Conservation (phyloP, 1,284 basidiomycete species). For the Abortiporus biennis region DNA sequence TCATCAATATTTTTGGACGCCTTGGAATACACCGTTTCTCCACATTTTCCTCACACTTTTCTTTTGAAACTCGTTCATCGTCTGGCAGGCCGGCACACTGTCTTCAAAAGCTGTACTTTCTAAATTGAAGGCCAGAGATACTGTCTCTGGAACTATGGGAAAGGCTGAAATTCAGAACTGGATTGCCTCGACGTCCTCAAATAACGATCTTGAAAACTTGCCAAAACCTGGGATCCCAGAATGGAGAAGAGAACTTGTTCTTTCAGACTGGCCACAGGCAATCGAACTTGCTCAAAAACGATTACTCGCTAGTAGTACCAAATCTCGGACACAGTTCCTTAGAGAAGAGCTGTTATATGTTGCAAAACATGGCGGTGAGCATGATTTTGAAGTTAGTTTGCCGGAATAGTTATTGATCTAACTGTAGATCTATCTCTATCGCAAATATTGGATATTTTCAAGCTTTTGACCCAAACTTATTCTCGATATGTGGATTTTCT, state of each 20-base stretch:
- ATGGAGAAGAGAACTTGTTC: conserved; percentile 48
- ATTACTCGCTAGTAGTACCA: conserved; percentile 49
- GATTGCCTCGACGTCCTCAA: conserved; percentile 27
- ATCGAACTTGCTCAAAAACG: conserved; percentile 44
- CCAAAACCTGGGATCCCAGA: conserved; percentile 11
- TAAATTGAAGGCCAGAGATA: conserved; percentile 18
- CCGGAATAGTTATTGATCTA: conserved; percentile 1
- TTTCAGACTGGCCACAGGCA: conserved; percentile 50
- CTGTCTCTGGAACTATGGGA: conserved; percentile 23
- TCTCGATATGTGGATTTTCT: conserved; percentile 69
- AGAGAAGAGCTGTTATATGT: conserved; percentile 55
- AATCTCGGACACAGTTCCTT: conserved; percentile 50
- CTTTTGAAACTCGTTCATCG: too few relatives aligned
- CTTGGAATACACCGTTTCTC: too few relatives aligned
- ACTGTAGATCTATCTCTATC: conserved; percentile 53
- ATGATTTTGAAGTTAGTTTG: neutral
- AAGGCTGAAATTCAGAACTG: conserved; percentile 34
- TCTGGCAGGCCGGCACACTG: too few relatives aligned
- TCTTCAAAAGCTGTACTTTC: too few relatives aligned
- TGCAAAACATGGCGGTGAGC: conserved; percentile 52
- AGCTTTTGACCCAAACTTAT: conserved; percentile 68
- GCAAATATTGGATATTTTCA: conserved; percentile 68
- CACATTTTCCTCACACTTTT: too few relatives aligned
- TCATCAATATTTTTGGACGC: too few relatives aligned
- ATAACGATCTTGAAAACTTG: conserved; percentile 23